Conservation (phyloP, 2,329 filamentous ascomycete species). For the Fusarium pseudograminearum region DNA sequence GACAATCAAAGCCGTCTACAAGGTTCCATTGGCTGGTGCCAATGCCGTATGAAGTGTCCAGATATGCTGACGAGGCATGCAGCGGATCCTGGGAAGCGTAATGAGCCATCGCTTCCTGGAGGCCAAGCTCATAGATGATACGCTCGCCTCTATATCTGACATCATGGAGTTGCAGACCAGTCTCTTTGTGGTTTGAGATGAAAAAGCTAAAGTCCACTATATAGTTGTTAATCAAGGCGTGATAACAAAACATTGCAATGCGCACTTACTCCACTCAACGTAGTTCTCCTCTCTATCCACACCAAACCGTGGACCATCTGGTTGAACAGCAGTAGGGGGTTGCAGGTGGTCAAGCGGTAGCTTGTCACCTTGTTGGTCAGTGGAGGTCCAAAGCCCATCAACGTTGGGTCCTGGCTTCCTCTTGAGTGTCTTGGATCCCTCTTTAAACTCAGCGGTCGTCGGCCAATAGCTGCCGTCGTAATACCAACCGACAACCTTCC, state of each 20-base stretch:
- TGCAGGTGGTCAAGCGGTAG: conserved; percentile 12
- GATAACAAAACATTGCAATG: no score
- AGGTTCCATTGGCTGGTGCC: conserved; percentile 60
- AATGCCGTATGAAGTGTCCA: conserved; percentile 63
- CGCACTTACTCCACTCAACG: conserved; percentile 27
- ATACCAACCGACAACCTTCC: conserved; percentile 65
- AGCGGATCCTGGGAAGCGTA: conserved; percentile 63
- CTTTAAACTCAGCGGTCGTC: conserved; percentile 46
- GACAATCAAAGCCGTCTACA: conserved; percentile 65
- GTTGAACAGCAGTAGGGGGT: conserved; percentile 23
- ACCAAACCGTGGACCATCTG: conserved; percentile 18
- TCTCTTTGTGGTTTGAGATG: conserved; percentile 61
- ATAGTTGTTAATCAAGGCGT: no score
- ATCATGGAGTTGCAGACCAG: conserved; percentile 63
- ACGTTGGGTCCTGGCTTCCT: conserved; percentile 12
- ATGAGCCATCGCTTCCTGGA: conserved; percentile 67
- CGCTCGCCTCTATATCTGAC: conserved; percentile 66
- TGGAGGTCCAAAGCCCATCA: conserved; percentile 26
- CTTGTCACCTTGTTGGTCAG: conserved; percentile 13
- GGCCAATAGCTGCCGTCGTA: conserved; percentile 66
- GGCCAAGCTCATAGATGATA: conserved; percentile 66
- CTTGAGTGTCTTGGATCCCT: no score
- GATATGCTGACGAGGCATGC: conserved; percentile 59
- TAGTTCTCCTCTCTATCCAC: conserved; percentile 33
- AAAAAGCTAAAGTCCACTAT: conserved; percentile 58